These are phyloP conservation scores for Aspergillus panamensis DNA, from an alignment of 495 filamentous ascomycete genomes.

Conservation along the genomic window DNA sequence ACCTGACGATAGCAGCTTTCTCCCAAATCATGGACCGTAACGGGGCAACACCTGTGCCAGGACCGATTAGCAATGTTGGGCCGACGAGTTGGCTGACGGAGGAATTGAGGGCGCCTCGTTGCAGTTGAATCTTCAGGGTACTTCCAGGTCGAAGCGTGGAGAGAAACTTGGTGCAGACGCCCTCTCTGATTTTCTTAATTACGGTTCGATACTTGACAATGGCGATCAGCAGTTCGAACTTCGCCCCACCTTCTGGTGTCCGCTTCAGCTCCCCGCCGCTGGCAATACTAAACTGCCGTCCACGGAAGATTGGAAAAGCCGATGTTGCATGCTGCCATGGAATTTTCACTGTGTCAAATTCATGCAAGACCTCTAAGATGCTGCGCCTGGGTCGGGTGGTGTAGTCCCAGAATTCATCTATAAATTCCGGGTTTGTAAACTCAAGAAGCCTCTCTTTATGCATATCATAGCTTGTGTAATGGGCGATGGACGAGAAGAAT, in stretches of 20 bases:
- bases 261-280: slow-evolving; percentile 59
- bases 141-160: slow-evolving; percentile 57
- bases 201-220: slow-evolving; percentile 89
- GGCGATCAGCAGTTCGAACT: slow-evolving; percentile 78
- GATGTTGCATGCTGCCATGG: slow-evolving; percentile 67
- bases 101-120: slow-evolving; percentile 54
- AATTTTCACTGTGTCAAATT: slow-evolving; percentile 81
- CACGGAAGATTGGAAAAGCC: slow-evolving; percentile 70
- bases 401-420: slow-evolving; percentile 94
- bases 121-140: slow-evolving; percentile 54
- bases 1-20: slow-evolving; percentile 41
- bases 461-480: slow-evolving; percentile 64
- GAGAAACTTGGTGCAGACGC: slow-evolving; percentile 87
- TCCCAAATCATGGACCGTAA: slow-evolving; percentile 78
- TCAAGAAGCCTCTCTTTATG: slow-evolving; percentile 82
- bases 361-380: slow-evolving; percentile 85
- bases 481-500: slow-evolving; percentile 73
- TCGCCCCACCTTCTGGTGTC: slow-evolving; percentile 36
- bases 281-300: slow-evolving; percentile 84
- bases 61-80: slow-evolving; percentile 76
- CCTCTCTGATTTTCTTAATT: slow-evolving; percentile 78
- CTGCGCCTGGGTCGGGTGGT: slow-evolving; percentile 86
- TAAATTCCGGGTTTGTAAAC: slow-evolving; percentile 69
- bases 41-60: slow-evolving; percentile 89
- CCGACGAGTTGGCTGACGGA: slow-evolving; percentile 40